These are phyloP conservation scores for Alternaria viburni DNA, from an alignment of 2,329 filamentous ascomycete genomes.

Conservation along the genomic window DNA sequence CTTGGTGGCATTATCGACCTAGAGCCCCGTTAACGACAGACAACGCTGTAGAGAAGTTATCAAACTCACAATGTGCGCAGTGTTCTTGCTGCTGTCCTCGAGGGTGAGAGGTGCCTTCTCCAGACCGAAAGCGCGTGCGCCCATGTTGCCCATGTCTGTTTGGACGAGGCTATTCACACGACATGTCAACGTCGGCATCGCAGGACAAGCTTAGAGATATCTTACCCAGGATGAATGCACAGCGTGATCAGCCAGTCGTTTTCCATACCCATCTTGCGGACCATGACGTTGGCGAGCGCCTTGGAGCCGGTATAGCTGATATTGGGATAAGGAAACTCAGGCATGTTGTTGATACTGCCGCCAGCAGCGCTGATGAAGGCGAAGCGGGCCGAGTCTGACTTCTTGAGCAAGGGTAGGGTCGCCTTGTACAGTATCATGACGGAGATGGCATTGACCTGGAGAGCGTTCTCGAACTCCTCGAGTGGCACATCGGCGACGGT, in stretches of 20 bases:
- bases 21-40: not conserved
- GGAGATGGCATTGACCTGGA: not conserved
- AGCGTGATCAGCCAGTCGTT: not conserved
- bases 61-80: not conserved
- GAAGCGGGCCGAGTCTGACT: not conserved
- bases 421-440: not conserved
- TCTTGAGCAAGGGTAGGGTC: not conserved
- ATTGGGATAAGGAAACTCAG: not conserved
- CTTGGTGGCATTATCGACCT: not conserved
- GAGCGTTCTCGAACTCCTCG: not conserved
- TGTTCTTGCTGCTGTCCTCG: not conserved
- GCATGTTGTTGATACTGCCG: not conserved
- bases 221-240: not conserved
- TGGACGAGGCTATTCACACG: not conserved
- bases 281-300: not conserved
- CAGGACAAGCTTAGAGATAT: not conserved
- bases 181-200: not conserved
- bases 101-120: not conserved
- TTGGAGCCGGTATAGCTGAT: not conserved
- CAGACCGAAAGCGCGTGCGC: not conserved
- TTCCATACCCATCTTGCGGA: not conserved
- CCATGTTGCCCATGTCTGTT: not conserved
- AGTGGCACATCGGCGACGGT: not conserved
- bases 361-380: not conserved
- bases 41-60: not conserved